Evolutionary conservation across 371 early-diverging fungal species (phyloP).

Genomic region (Mortierella sp.): DNA sequence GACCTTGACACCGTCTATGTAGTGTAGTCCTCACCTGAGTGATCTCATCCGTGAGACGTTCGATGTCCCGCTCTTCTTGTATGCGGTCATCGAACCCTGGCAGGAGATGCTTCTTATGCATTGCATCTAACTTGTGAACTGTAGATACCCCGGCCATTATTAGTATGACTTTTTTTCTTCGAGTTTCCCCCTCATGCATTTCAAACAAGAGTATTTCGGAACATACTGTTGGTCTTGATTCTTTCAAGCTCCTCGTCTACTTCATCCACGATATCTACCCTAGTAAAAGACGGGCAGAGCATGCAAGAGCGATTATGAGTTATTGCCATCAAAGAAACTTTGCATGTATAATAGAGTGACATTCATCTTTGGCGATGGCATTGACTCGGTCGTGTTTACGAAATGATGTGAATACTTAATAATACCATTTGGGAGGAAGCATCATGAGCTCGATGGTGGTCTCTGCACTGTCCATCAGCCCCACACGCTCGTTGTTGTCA

Average conservation of each 20-base stretch:
- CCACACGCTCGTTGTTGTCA: conserved; percentile 67
- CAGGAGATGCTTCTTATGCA: conserved; percentile 91
- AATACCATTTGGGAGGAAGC: conserved; percentile 88
- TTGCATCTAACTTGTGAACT: conserved; percentile 85
- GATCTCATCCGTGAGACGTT: conserved; percentile 82
- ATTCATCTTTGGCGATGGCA: background rate
- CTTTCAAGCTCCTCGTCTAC: conserved; percentile 69
- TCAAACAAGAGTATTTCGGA: too few relatives aligned
- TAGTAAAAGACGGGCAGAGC: conserved; percentile 56
- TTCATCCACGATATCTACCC: conserved; percentile 92
- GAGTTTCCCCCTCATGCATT: too few relatives aligned
- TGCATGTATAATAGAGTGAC: conserved; percentile 14
- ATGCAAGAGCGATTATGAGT: too few relatives aligned
- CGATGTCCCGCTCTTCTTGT: conserved; percentile 87
- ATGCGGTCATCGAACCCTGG: conserved; percentile 95
- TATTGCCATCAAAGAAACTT: too few relatives aligned
- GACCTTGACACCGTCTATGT: too few relatives aligned
- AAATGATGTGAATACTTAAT: background rate
- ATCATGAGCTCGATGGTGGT: conserved; percentile 78
- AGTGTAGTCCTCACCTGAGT: conserved; percentile 81
- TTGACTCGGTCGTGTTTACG: background rate
- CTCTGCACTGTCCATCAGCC: conserved; percentile 76
- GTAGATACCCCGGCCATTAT: too few relatives aligned
- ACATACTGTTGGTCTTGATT: conserved; percentile 73
- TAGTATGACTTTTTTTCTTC: too few relatives aligned